phyloP scores from a whole-genome alignment of 164 flowering plant genomes.

The Cinnamomum chago region DNA sequence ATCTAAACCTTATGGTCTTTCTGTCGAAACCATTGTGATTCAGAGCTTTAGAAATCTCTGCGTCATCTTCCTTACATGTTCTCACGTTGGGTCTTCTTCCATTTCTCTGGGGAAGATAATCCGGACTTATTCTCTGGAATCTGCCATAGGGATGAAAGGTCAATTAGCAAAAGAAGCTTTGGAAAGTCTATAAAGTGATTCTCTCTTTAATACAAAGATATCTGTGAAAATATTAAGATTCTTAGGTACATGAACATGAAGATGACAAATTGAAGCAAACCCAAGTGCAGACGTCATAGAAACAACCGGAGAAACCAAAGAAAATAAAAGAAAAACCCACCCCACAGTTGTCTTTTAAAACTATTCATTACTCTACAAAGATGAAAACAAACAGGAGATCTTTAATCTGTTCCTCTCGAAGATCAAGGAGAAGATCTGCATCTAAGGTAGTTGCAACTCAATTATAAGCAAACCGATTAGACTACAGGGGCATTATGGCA shows the following conservation, averaged over 20 bases:
- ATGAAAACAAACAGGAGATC: too few relatives aligned
- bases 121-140: slow-evolving; percentile 35
- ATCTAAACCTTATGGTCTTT: slow-evolving; percentile 15
- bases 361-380: too few relatives aligned
- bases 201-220: background rate
- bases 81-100: slow-evolving; percentile 22
- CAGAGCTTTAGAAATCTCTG: slow-evolving; percentile 3
- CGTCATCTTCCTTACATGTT: slow-evolving; percentile 25
- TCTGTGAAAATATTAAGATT: background rate
- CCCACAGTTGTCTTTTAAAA: too few relatives aligned
- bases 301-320: too few relatives aligned
- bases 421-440: too few relatives aligned
- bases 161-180: background rate
- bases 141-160: slow-evolving; percentile 16
- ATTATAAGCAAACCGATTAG: too few relatives aligned
- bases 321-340: too few relatives aligned
- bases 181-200: background rate
- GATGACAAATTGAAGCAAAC: too few relatives aligned
- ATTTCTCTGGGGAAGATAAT: slow-evolving; percentile 24
- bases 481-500: too few relatives aligned
- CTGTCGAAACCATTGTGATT: slow-evolving; percentile 14
- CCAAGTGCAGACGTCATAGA: too few relatives aligned
- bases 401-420: too few relatives aligned
- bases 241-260: background rate
- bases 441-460: too few relatives aligned